Evolutionary conservation across 495 filamentous ascomycete genomes (phyloP), one percentile per base, ranked within the genome.

Genomic region (Neurospora cerealis): DNA sequence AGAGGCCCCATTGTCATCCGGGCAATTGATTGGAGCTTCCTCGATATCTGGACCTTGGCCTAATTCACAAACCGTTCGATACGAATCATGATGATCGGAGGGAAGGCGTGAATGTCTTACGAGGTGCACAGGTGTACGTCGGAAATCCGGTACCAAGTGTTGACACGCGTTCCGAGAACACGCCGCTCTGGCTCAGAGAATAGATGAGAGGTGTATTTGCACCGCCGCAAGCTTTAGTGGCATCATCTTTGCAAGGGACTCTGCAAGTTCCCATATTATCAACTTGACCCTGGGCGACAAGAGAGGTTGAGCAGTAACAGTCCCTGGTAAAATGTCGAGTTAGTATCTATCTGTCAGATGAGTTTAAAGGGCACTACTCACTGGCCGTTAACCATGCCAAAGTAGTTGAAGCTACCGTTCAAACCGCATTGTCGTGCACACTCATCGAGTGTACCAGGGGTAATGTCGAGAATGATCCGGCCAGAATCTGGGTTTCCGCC

Each of bases 231-330:
- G 69, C 69, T n/a, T 10, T 0, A 5, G 15, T 21, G 1, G 42
- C 9, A 24, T 48, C 24, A 8, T 9, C 5, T 21, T 1, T 8
- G 34, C 72, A 73, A 15, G 34, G 32, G n/a, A 73, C 28, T 37
- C 72, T 17, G 69, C 72, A 73, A 34, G 72, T 73, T 17, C 17
- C 11, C 72, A 70, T 73, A 10, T 21, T 4, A 44, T 73, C 72
- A 10, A 32, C 38, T 21, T 19, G 15, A n/a, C 19, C 40, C 1
- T 5, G 37, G 5, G n/a, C 9, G 10, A 17, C 11, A 24, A 54
- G 5, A 21, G 40, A 24, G 36, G 10, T 54, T 32, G 66, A 21
- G 66, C 72, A 73, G 48, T 70, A 70, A 48, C 66, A 70, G 28
- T 70, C 34, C 17, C 72, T 73, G 37, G 24, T 10, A 11, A 0